Base-by-base conservation (phyloP, 768 basidiomycete species). In the Grammothele lineata region DNA sequence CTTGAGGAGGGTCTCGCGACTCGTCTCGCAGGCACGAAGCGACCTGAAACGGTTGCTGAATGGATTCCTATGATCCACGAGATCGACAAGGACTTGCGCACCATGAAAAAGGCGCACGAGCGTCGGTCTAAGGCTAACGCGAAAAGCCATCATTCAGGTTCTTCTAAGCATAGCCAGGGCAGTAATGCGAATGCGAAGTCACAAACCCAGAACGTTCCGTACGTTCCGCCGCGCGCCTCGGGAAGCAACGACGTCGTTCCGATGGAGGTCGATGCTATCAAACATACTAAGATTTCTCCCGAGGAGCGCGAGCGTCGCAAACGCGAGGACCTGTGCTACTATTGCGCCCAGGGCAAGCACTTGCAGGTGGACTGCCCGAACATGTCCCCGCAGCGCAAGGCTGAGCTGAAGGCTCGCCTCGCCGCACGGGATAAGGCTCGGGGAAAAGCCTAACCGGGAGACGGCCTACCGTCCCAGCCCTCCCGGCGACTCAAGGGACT, bases 321-420 rank as follows among this genome's bases (percentile, higher is more conserved):
- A 15, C 52, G 56, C 9, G 36, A 64, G 1, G 54, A 56, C 17
- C 59, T 72, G 2, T 72, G 70, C 53, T 43, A 63, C 17, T 71
- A 70, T 44, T 73, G 70, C 39, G 64, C 66, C 4, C 40, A 57
- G 36, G 57, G 60, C 15, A 53, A 59, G 11, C 70, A 72, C 47
- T 35, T 40, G 2, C 57, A 58, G 25, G 30, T 53, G 2, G 53
- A 61, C 33, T 71, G 70, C 55, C 57, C 47, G 8, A 61, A 57
- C 42, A 60, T 53, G 56, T 54, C 53, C 9, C 47, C 51, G 14
- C 18, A 4, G 23, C 17, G 47, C 47, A 18, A 61, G 56, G 48
- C 55, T 51, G 42, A 17, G 22, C 39, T n/a, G 33, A 5, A 36
- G 21, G 35, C 14, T 7, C 7, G 27, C 8, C 27, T 30, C 8